These are phyloP conservation scores for Datura wrightii DNA, from an alignment of 257 asterid genomes.

Conservation along the genomic window DNA sequence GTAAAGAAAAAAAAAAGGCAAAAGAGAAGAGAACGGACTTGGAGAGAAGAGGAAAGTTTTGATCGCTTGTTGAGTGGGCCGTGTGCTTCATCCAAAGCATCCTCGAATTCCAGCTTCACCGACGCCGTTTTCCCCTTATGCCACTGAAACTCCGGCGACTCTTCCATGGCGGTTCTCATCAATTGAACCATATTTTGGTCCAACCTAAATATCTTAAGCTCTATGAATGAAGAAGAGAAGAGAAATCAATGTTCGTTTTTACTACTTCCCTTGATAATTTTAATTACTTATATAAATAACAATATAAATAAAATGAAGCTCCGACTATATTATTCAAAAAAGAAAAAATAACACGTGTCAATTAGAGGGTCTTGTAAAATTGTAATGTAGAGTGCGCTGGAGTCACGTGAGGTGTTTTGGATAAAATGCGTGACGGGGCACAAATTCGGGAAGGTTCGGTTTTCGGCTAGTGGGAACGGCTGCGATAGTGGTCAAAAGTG, in stretches of 20 bases:
- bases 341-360: conserved; percentile 32
- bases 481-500: conserved; percentile 31
- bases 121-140: conserved; percentile 46
- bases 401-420: conserved; percentile 35
- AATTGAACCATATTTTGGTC: conserved; percentile 46
- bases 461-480: conserved; percentile 44
- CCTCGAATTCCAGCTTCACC: conserved; percentile 53
- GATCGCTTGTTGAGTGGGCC: conserved; percentile 54
- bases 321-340: neutral
- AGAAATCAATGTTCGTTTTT: conserved; percentile 30
- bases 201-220: neutral
- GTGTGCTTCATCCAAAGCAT: conserved; percentile 53
- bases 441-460: conserved; percentile 51
- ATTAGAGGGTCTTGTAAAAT: neutral
- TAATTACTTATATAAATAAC: too few species aligned
- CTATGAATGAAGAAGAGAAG: conserved; percentile 28
- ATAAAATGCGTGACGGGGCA: conserved; percentile 58
- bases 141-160: conserved; percentile 33
- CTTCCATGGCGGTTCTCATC: conserved; percentile 44
- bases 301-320: neutral
- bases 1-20: neutral
- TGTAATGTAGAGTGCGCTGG: neutral
- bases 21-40: conserved; percentile 26
- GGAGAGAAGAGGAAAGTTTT: conserved; percentile 40
- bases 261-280: neutral